Evolutionary conservation across 2,329 filamentous ascomycete genomes (phyloP).

Genomic region (Aureobasidium uvarum): DNA sequence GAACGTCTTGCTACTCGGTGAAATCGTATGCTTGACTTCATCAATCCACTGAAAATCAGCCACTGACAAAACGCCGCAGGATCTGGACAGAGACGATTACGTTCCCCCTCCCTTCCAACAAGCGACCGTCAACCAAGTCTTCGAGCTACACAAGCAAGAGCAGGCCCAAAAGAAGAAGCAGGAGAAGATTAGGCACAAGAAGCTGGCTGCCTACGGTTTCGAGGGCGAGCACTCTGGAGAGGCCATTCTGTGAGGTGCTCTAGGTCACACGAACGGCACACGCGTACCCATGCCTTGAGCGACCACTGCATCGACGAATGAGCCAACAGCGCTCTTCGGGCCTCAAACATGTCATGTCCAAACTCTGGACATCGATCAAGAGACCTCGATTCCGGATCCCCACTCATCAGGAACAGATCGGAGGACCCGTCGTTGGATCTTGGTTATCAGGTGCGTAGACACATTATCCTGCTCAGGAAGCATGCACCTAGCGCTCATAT

Average conservation of each 20-base stretch:
- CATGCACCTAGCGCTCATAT: background rate
- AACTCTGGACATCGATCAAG: background rate
- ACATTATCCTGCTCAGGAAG: background rate
- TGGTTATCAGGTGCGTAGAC: conserved; percentile 5
- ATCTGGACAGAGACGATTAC: conserved; percentile 93
- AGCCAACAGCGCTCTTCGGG: background rate
- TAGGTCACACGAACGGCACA: background rate
- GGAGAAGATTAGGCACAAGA: conserved; percentile 70
- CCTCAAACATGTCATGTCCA: background rate
- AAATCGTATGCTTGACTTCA: conserved; percentile 60
- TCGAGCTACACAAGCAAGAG: conserved; percentile 69
- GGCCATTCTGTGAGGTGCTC: conserved; percentile 58
- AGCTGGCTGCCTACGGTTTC: conserved; percentile 75
- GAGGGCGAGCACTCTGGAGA: conserved; percentile 82
- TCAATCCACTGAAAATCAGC: background rate
- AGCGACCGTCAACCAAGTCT: conserved; percentile 67
- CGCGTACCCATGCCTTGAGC: background rate
- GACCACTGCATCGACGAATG: background rate
- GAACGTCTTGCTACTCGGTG: conserved; percentile 92
- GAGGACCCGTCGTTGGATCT: background rate
- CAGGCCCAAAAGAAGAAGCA: conserved; percentile 65
- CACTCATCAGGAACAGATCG: no score
- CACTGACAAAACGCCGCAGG: conserved; percentile 46
- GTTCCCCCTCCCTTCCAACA: conserved; percentile 66
- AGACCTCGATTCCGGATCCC: background rate